Conservation (phyloP, 2,329 filamentous ascomycete genomes). For the Coniella lustricola region DNA sequence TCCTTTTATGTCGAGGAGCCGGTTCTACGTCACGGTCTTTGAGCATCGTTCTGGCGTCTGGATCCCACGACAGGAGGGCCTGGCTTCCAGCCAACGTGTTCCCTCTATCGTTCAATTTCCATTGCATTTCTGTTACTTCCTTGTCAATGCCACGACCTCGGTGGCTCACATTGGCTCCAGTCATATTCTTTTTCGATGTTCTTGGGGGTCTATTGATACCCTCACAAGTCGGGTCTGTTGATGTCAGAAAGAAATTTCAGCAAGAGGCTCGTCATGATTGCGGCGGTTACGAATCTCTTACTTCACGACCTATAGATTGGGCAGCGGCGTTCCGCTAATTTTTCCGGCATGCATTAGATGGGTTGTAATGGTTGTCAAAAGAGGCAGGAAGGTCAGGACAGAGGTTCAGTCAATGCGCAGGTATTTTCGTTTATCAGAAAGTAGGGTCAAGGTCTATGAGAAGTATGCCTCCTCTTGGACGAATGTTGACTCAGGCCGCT, state of each 20-base stretch:
- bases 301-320: constrained; percentile 2
- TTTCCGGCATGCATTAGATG: constrained; percentile 10
- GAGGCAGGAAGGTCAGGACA: constrained; percentile 7
- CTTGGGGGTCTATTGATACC: not conserved
- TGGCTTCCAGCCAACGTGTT: not conserved
- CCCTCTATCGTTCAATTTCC: too few relatives aligned
- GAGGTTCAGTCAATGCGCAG: not conserved
- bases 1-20: not conserved
- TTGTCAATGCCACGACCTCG: too few relatives aligned
- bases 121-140: too few relatives aligned
- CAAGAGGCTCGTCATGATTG: not conserved
- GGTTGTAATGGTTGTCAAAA: constrained; percentile 6
- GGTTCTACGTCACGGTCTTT: not conserved
- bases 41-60: not conserved
- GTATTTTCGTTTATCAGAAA: not conserved
- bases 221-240: not conserved
- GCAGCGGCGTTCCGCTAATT: constrained; percentile 7
- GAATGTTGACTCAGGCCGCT: not conserved
- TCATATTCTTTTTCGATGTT: not conserved
- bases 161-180: not conserved
- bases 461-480: too few relatives aligned
- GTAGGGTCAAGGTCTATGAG: too few relatives aligned
- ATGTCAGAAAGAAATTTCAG: not conserved
- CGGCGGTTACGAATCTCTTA: not conserved
- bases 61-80: not conserved